phyloP scores from a whole-genome alignment of 495 filamentous ascomycete genomes.

The Melanomma pulvis-pyrius region DNA sequence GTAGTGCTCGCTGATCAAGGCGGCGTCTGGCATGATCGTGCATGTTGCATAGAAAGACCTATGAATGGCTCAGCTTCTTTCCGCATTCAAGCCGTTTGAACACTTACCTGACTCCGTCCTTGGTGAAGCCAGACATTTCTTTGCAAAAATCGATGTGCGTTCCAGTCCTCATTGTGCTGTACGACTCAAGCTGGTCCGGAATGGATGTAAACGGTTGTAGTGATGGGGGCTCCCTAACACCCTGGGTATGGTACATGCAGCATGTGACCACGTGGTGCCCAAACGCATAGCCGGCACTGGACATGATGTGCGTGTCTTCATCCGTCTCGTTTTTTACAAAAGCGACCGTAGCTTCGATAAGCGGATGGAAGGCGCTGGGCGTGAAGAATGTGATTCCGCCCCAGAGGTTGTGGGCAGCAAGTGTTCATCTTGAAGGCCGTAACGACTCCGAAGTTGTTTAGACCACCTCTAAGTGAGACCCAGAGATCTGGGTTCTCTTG shows the following conservation, averaged over 20 bases:
- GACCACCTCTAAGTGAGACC: slow-evolving; percentile 14
- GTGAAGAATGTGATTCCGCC: slow-evolving; percentile 15
- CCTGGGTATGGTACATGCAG: slow-evolving; percentile 13
- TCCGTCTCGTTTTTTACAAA: slow-evolving; percentile 10
- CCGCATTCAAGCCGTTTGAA: background rate
- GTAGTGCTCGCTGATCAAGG: background rate
- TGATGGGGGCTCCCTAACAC: background rate
- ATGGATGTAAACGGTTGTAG: slow-evolving; percentile 2
- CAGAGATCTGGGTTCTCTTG: slow-evolving; percentile 16
- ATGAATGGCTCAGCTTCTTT: background rate
- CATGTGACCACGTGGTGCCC: background rate
- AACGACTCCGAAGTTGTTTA: slow-evolving; percentile 25
- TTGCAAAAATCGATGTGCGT: slow-evolving; percentile 4
- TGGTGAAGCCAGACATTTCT: background rate
- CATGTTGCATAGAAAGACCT: background rate
- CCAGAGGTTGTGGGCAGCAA: background rate
- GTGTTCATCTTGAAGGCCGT: slow-evolving; percentile 10
- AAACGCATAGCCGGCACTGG: background rate
- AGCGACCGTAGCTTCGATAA: slow-evolving; percentile 5
- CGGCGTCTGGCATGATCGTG: slow-evolving; percentile 1
- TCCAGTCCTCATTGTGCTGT: slow-evolving; percentile 1
- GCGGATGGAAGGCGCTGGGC: background rate
- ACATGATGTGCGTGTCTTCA: slow-evolving; percentile 15
- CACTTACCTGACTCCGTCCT: slow-evolving; percentile 2
- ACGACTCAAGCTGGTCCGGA: background rate